phyloP scores from a whole-genome alignment of 192 early-diverging fungal species.

The Entomortierella chlamydospora region DNA sequence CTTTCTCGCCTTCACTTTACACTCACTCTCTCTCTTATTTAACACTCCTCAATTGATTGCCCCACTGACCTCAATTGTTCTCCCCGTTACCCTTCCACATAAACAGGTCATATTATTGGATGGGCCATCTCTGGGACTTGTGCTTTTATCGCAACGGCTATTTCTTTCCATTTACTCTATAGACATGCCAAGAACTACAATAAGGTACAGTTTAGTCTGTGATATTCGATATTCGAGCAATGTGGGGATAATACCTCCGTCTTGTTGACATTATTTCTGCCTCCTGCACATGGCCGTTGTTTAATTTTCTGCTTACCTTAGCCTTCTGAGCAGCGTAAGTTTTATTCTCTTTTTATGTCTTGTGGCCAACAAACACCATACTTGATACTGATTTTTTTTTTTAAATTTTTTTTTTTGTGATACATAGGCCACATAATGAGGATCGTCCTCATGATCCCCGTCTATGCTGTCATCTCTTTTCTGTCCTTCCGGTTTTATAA shows the following conservation, averaged over 20 bases:
- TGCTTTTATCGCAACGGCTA: conserved; percentile 63
- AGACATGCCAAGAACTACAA: conserved; percentile 69
- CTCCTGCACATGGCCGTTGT: too few relatives aligned
- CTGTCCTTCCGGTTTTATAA: conserved; percentile 78
- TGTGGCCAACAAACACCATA: neutral
- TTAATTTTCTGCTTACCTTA: conserved; percentile 2
- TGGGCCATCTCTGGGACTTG: conserved; percentile 69
- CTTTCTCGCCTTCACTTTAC: neutral
- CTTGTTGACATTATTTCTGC: too few relatives aligned
- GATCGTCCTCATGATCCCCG: conserved; percentile 77
- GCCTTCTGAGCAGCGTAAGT: conserved; percentile 44
- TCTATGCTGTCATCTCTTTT: conserved; percentile 77
- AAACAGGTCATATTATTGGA: conserved; percentile 65
- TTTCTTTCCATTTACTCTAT: conserved; percentile 62
- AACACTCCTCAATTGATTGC: neutral
- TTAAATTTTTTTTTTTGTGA: too few relatives aligned
- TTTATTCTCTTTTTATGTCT: neutral
- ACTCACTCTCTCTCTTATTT: neutral
- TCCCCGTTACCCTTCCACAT: neutral
- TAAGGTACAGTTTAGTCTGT: conserved; percentile 53
- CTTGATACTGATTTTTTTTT: too few relatives aligned
- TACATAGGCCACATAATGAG: conserved; percentile 77
- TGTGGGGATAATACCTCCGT: neutral
- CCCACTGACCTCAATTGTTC: neutral
- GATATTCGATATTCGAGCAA: too few relatives aligned